Conservation (phyloP, 192 early-diverging fungal species). For the Backusella morwellensis region DNA sequence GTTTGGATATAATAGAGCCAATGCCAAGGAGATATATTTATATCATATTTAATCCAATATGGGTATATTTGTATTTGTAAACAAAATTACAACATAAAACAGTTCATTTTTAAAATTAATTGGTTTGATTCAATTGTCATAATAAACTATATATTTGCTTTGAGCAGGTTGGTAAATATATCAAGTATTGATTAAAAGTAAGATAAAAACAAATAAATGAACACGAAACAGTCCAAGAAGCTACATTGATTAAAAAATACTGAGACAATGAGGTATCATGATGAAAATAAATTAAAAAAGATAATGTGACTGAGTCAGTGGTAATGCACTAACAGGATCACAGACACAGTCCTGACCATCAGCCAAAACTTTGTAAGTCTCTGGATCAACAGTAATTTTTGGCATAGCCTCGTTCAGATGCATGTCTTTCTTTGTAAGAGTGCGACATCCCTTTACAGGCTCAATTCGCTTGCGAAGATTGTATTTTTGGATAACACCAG, state of each 20-base stretch:
- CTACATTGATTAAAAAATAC: not conserved
- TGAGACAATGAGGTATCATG: not conserved
- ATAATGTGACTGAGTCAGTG: slow-evolving; percentile 68
- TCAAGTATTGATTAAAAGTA: too few species aligned
- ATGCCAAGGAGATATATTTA: too few species aligned
- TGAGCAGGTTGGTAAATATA: not conserved
- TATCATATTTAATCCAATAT: too few species aligned
- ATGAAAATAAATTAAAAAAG: slow-evolving; percentile 44
- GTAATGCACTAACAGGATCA: slow-evolving; percentile 65
- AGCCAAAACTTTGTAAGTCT: slow-evolving; percentile 84
- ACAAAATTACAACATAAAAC: too few species aligned
- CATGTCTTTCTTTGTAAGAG: slow-evolving; percentile 84
- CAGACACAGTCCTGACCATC: slow-evolving; percentile 70
- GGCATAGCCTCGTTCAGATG: slow-evolving; percentile 82
- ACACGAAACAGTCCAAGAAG: too few species aligned
- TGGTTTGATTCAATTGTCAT: too few species aligned
- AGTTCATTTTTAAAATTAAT: too few species aligned
- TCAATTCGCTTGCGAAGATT: slow-evolving; percentile 63
- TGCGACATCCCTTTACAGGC: slow-evolving; percentile 76
- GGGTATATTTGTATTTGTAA: too few species aligned
- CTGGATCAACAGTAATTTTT: slow-evolving; percentile 82
- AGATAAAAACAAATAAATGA: not conserved
- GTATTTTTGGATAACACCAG: slow-evolving; percentile 56
- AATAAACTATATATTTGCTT: too few species aligned
- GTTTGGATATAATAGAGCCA: too few species aligned